Conservation (phyloP, 2,329 filamentous ascomycete species). For the Colletotrichum australisinense region DNA sequence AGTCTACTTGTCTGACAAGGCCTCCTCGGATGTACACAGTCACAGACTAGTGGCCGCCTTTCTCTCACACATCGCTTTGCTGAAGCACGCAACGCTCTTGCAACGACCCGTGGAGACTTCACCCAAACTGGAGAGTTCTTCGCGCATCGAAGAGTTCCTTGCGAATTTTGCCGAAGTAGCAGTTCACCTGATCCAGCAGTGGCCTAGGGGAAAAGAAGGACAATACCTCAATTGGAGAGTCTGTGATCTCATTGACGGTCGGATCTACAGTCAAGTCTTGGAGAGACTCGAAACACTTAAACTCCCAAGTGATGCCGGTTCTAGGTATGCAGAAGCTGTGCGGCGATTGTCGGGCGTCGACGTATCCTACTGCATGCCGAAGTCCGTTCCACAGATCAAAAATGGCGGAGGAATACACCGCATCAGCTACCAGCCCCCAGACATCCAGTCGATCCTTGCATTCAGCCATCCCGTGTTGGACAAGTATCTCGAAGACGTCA, state of each 20-base stretch:
- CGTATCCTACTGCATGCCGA: constrained; percentile 8
- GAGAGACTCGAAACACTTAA: neutral
- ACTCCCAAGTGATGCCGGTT: neutral
- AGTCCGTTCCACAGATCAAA: neutral
- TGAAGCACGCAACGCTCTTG: constrained; percentile 2
- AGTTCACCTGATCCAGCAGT: neutral
- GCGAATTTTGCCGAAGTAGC: constrained; percentile 6
- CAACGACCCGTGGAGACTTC: neutral
- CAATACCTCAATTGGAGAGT: neutral
- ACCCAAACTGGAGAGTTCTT: neutral
- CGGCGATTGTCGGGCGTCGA: neutral
- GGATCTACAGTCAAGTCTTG: constrained; percentile 7
- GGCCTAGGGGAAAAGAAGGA: neutral
- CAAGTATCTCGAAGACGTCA: constrained; percentile 55
- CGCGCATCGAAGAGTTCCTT: neutral
- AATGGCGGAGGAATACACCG: neutral
- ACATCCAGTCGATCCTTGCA: constrained; percentile 47
- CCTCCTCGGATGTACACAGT: neutral
- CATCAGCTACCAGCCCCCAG: neutral
- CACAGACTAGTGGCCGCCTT: constrained; percentile 13
- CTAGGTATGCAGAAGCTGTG: neutral
- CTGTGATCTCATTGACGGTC: constrained; percentile 16
- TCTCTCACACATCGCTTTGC: constrained; percentile 6
- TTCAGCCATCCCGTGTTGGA: constrained; percentile 62
- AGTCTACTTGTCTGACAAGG: neutral